phyloP scores from a whole-genome alignment of 2,329 filamentous ascomycete genomes.

The Talaromyces sp. region DNA sequence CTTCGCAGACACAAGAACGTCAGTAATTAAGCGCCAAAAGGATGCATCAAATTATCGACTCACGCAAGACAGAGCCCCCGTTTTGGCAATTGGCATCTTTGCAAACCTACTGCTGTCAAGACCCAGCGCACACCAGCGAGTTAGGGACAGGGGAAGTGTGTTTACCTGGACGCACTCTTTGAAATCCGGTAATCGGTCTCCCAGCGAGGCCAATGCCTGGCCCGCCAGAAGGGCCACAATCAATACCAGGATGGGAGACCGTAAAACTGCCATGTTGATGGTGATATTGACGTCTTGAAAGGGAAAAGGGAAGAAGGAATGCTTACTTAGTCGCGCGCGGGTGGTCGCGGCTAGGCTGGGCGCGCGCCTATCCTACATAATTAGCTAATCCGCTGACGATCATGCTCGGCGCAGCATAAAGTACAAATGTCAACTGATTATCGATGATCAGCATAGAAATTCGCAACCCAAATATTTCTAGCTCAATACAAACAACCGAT shows the following conservation, averaged over 20 bases:
- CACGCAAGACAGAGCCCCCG: slow-evolving; percentile 65
- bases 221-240: slow-evolving; percentile 28
- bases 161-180: slow-evolving; percentile 72
- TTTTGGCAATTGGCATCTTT: slow-evolving; percentile 69
- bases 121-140: not conserved
- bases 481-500: not conserved
- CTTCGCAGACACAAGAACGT: slow-evolving; percentile 41
- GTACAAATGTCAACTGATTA: not conserved
- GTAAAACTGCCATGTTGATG: not conserved
- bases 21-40: slow-evolving; percentile 29
- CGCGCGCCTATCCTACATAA: not conserved
- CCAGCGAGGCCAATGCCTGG: slow-evolving; percentile 61
- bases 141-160: not conserved
- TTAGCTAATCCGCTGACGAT: not conserved
- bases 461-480: not conserved
- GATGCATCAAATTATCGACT: slow-evolving; percentile 24
- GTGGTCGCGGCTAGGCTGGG: not conserved
- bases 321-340: not conserved
- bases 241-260: slow-evolving; percentile 11
- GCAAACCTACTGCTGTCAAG: slow-evolving; percentile 58
- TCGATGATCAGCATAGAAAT: not conserved
- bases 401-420: not conserved
- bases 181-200: slow-evolving; percentile 84
- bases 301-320: not conserved
- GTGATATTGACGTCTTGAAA: not conserved